Conservation (phyloP, 2,329 filamentous ascomycete genomes). For the Talaromyces sp. region DNA sequence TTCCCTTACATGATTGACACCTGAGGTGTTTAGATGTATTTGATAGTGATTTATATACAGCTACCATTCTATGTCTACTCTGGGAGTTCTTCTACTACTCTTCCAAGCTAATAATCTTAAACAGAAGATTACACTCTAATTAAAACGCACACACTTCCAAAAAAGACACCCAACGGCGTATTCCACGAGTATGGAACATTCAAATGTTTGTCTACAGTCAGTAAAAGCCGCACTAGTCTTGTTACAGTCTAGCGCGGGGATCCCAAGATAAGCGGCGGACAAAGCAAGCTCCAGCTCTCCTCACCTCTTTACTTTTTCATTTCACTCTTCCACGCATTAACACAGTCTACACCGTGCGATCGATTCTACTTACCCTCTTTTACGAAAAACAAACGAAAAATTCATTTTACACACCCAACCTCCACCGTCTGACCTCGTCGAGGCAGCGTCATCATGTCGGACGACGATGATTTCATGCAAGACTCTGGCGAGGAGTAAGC, state of each 20-base stretch:
- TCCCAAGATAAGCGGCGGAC: neutral
- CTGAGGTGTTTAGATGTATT: too few relatives aligned
- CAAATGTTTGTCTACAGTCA: neutral
- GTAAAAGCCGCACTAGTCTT: neutral
- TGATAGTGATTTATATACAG: too few relatives aligned
- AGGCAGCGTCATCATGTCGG: constrained; percentile 56
- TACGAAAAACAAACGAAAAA: neutral
- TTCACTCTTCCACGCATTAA: neutral
- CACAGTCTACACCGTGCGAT: neutral
- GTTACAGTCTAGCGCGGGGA: neutral
- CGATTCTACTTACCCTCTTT: neutral
- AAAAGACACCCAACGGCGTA: neutral
- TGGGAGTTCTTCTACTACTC: too few relatives aligned
- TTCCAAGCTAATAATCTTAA: too few relatives aligned
- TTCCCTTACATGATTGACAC: too few relatives aligned
- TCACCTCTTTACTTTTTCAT: neutral
- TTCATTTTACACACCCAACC: neutral
- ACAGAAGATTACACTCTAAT: too few relatives aligned
- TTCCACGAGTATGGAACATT: neutral
- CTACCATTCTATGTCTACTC: too few relatives aligned
- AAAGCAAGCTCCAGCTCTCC: neutral
- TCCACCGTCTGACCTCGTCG: neutral
- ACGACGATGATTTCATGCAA: constrained; percentile 89
- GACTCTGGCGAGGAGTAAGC: constrained; percentile 79
- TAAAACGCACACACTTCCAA: too few relatives aligned